Conservation (phyloP, 768 basidiomycete genomes). For the Tulasnella sp. region DNA sequence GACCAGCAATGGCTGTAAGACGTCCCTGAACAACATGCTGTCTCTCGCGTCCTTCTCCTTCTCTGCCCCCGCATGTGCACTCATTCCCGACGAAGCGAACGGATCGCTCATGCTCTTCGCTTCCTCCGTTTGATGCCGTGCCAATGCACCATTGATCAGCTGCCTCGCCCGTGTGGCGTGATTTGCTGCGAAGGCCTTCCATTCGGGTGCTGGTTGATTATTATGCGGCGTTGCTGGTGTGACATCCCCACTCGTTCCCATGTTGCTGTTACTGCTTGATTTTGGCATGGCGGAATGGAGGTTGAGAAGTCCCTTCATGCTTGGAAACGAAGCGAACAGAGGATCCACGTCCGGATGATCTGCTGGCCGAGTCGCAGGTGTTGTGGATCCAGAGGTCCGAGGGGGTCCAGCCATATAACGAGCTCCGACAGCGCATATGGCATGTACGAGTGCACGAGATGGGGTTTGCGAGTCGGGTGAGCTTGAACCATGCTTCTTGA, state of each 20-base stretch:
- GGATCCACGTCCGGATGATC: not conserved
- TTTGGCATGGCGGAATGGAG: not conserved
- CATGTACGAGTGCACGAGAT: slow-evolving; percentile 7
- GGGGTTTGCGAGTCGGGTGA: not conserved
- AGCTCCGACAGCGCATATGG: slow-evolving; percentile 5
- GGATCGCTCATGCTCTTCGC: not conserved
- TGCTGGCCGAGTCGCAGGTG: not conserved
- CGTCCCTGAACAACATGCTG: not conserved
- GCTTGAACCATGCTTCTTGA: not conserved
- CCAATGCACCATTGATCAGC: slow-evolving; percentile 6
- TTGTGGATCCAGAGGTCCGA: not conserved
- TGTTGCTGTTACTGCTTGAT: not conserved
- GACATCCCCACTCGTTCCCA: not conserved
- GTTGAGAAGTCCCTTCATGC: not conserved
- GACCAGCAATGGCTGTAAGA: slow-evolving; percentile 12
- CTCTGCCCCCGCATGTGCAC: not conserved
- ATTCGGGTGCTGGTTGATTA: no score
- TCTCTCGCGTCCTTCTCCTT: not conserved
- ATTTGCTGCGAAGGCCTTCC: not conserved
- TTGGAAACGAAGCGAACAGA: not conserved
- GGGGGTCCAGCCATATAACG: not conserved
- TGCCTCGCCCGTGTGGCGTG: not conserved
- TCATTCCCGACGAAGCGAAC: not conserved
- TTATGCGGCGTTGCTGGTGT: not conserved
- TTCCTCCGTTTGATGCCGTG: not conserved